phyloP scores from a whole-genome alignment of 1,284 basidiomycete genomes.

The Naganishia sp. region DNA sequence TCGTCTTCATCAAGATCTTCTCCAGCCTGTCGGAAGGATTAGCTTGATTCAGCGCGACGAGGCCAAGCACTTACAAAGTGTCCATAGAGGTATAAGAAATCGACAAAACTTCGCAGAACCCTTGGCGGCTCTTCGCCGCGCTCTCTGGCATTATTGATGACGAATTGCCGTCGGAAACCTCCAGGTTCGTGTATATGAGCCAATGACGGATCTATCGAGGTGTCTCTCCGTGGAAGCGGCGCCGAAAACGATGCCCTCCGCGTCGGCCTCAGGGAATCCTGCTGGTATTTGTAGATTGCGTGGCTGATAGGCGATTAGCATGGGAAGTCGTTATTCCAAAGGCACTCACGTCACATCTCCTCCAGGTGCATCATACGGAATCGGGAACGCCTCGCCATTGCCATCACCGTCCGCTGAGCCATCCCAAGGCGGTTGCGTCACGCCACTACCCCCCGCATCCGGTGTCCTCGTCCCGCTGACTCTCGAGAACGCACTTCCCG shows the following conservation, averaged over 20 bases:
- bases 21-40: conserved; percentile 66
- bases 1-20: conserved; percentile 84
- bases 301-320: conserved; percentile 61
- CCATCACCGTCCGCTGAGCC: conserved; percentile 55
- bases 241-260: conserved; percentile 66
- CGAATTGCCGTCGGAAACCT: conserved; percentile 85
- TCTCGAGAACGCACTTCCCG: conserved; percentile 2
- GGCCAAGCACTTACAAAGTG: conserved; percentile 73
- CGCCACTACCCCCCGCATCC: conserved; percentile 16
- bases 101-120: conserved; percentile 81
- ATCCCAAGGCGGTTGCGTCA: conserved; percentile 20
- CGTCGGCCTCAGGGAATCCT: conserved; percentile 66
- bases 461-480: conserved; percentile 18
- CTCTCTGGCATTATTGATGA: conserved; percentile 69
- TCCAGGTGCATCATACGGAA: conserved; percentile 78
- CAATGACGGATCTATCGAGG: conserved; percentile 64
- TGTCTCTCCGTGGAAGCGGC: conserved; percentile 56
- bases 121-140: conserved; percentile 65
- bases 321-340: conserved; percentile 32
- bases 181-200: conserved; percentile 91
- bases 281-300: conserved; percentile 90
- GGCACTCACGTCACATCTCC: conserved; percentile 82
- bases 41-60: not conserved
- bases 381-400: conserved; percentile 66
- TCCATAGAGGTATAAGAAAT: conserved; percentile 88